Percentiles rank a stretch among this genome's conserved stretches.
These are phyloP conservation scores for Phanerochaete carnosa DNA, from an alignment of 768 basidiomycete species.

Conservation along the genomic window DNA sequence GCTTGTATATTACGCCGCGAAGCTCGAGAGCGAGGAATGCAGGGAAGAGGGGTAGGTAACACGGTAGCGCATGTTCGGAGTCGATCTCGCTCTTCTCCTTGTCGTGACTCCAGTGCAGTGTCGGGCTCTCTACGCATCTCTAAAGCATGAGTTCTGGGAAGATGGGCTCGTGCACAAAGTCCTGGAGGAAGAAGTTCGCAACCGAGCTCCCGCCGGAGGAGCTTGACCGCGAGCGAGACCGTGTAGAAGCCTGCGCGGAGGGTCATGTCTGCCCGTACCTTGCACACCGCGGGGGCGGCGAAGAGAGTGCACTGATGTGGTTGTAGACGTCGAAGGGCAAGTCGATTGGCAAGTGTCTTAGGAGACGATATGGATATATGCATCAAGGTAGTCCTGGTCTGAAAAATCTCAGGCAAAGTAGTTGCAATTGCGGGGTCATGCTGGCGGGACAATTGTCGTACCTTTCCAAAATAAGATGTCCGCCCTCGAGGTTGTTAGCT, in stretches of 20 bases:
- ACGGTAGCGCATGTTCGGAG: not conserved
- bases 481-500: too few species aligned
- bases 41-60: not conserved
- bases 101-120: not conserved
- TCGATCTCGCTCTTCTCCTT: not conserved
- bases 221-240: not conserved
- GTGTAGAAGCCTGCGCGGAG: not conserved
- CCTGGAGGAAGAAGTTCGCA: not conserved
- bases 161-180: not conserved
- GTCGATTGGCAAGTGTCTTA: not conserved
- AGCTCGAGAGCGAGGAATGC: not conserved
- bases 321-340: not conserved
- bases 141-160: not conserved
- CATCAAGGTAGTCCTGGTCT: too few species aligned
- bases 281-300: not conserved
- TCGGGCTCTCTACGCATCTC: not conserved
- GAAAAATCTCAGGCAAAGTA: too few species aligned
- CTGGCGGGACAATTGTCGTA: too few species aligned
- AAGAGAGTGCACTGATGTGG: not conserved
- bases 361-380: too few species aligned
- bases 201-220: not conserved
- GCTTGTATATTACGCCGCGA: not conserved
- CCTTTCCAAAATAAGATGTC: too few species aligned
- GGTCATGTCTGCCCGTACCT: not conserved
- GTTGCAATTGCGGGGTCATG: too few species aligned